These are phyloP conservation scores for Filosporella fistucella DNA, from an alignment of 495 filamentous ascomycete genomes.

Conservation along the genomic window DNA sequence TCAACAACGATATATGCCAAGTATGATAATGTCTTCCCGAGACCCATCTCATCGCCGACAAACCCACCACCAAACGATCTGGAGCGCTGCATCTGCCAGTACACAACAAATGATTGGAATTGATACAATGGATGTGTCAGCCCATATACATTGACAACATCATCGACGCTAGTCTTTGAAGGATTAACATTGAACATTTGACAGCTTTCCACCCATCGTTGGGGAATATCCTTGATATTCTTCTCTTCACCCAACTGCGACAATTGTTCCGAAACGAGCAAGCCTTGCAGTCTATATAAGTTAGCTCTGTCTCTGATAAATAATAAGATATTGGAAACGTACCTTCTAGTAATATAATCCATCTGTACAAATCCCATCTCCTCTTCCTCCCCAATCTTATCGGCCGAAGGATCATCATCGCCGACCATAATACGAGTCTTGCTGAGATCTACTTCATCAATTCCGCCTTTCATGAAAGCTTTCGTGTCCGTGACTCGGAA, in stretches of 20 bases:
- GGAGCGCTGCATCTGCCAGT: constrained; percentile 9
- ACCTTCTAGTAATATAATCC: neutral
- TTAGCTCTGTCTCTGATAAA: neutral
- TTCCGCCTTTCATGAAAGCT: too few relatives aligned
- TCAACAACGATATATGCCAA: constrained; percentile 9
- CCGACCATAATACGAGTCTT: too few relatives aligned
- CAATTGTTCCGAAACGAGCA: too few relatives aligned
- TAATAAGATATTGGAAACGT: neutral
- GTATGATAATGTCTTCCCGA: constrained; percentile 9
- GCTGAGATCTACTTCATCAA: too few relatives aligned
- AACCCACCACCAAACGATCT: constrained; percentile 6
- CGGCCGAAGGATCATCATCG: too few relatives aligned
- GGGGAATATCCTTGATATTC: neutral
- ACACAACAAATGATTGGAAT: constrained; percentile 10
- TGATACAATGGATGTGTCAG: constrained; percentile 2
- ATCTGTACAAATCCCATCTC: neutral
- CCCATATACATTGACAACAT: neutral
- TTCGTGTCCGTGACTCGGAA: too few relatives aligned
- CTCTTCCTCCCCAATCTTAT: neutral
- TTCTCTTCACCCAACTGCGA: too few relatives aligned
- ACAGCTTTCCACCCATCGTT: constrained; percentile 3
- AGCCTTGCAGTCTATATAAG: neutral
- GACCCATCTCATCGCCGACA: constrained; percentile 4
- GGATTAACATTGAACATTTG: constrained; percentile 2
- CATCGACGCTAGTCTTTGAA: neutral